A percentile compares a stretch with the other conserved stretches of the same genome.
phyloP scores from a whole-genome alignment of 2,329 filamentous ascomycete genomes.

The Xylariaceae sp. region DNA sequence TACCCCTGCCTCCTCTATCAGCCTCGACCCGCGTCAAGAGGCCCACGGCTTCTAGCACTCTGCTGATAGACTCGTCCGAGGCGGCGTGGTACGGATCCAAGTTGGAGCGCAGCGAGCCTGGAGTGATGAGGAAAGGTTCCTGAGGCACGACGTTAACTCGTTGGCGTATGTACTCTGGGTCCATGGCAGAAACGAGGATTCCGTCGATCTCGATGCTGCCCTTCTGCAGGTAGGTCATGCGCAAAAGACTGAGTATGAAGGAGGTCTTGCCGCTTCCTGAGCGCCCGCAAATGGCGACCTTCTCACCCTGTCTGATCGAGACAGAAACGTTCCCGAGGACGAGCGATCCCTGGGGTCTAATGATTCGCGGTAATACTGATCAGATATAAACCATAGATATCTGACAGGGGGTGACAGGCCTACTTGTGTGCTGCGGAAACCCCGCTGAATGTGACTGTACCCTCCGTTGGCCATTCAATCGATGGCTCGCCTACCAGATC shows the following conservation, averaged over 20 bases:
- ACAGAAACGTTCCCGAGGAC: slow-evolving; percentile 1
- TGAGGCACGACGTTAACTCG: slow-evolving; percentile 12
- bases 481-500: not conserved
- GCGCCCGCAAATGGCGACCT: slow-evolving; percentile 11
- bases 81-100: slow-evolving; percentile 7
- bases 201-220: slow-evolving; percentile 4
- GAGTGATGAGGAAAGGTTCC: slow-evolving; percentile 12
- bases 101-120: slow-evolving; percentile 11
- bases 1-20: slow-evolving; percentile 5
- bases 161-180: slow-evolving; percentile 5
- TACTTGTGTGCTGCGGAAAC: not conserved
- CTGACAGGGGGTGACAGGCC: too few species aligned
- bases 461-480: not conserved
- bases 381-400: too few species aligned
- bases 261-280: slow-evolving; percentile 4
- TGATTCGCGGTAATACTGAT: too few species aligned
- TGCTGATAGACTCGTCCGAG: slow-evolving; percentile 4
- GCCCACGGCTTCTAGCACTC: slow-evolving; percentile 2
- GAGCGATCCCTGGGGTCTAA: too few species aligned
- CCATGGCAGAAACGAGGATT: not conserved
- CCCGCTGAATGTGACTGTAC: not conserved
- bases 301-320: slow-evolving; percentile 4
- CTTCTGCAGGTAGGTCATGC: slow-evolving; percentile 7
- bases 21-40: slow-evolving; percentile 6
- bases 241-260: slow-evolving; percentile 6